These are phyloP conservation scores for Rhodotorula sp. DNA, from an alignment of 1,284 basidiomycete species.

Conservation along the genomic window DNA sequence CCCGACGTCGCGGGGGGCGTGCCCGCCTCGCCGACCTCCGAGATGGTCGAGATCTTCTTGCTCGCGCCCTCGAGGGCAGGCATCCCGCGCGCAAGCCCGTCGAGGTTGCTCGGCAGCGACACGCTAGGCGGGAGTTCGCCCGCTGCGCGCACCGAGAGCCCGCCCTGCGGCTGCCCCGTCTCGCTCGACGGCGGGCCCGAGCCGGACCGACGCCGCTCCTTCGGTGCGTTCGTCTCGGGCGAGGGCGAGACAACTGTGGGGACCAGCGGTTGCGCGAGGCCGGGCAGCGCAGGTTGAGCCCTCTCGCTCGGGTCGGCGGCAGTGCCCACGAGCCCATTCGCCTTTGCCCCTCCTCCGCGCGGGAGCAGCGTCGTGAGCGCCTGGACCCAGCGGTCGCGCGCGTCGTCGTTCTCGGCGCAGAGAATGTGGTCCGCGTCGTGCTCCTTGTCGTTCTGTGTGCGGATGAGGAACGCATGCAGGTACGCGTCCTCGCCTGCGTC, in stretches of 20 bases:
- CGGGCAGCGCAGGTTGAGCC: neutral
- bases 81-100: slow-evolving; percentile 23
- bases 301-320: neutral
- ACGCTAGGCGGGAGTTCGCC: slow-evolving; percentile 36
- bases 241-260: slow-evolving; percentile 9
- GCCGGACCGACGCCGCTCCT: slow-evolving; percentile 58
- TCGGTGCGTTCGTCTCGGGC: slow-evolving; percentile 42
- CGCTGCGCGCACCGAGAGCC: neutral
- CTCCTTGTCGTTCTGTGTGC: slow-evolving; percentile 64
- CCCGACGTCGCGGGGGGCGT: neutral
- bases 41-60: neutral
- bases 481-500: slow-evolving; percentile 73
- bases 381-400: slow-evolving; percentile 92
- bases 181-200: slow-evolving; percentile 16
- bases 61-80: neutral
- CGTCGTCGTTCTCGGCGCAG: slow-evolving; percentile 90
- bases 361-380: slow-evolving; percentile 66
- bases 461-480: slow-evolving; percentile 93
- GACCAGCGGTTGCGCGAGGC: neutral
- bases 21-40: neutral
- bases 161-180: neutral
- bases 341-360: neutral
- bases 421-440: slow-evolving; percentile 80
- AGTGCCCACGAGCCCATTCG: neutral
- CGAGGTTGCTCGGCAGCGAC: slow-evolving; percentile 41